A percentile compares a stretch with the other conserved stretches of the same genome.
Evolutionary conservation across 139 green algal genomes (phyloP).

Genomic region (Cymbomonas tetramitiformis): DNA sequence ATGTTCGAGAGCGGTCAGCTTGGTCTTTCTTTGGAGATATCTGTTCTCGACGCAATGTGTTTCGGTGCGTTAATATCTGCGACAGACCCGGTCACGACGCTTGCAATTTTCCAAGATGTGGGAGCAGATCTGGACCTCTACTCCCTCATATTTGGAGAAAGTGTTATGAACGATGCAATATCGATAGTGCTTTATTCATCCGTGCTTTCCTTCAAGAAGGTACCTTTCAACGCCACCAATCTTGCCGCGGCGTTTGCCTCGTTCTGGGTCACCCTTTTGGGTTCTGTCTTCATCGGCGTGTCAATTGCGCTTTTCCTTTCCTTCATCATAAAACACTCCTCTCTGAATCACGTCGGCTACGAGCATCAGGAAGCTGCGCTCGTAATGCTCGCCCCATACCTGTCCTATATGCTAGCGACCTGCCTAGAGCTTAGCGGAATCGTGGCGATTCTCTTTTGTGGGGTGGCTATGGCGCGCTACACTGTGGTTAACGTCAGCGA

Average conservation of each 20-base stretch:
- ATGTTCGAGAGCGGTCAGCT: constrained; percentile 43
- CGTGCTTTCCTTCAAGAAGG: constrained; percentile 28
- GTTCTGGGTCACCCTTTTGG: constrained; percentile 33
- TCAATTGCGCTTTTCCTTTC: too few relatives aligned
- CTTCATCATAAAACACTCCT: too few relatives aligned
- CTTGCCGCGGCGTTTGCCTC: constrained; percentile 12
- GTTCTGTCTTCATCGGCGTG: constrained; percentile 44
- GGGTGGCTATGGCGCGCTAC: constrained; percentile 62
- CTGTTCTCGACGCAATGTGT: constrained; percentile 20
- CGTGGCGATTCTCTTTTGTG: constrained; percentile 61
- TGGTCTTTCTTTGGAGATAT: constrained; percentile 21
- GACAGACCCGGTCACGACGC: constrained; percentile 54
- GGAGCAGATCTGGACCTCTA: constrained; percentile 46
- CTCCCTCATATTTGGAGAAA: constrained; percentile 66
- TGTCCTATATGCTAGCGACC: constrained; percentile 58
- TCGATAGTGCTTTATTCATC: constrained; percentile 58
- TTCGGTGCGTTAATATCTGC: constrained; percentile 47
- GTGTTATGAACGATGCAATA: constrained; percentile 66
- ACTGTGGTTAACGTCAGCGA: constrained; percentile 43
- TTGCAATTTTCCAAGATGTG: constrained; percentile 28
- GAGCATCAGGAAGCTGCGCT: constrained; percentile 28
- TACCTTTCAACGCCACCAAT: background rate
- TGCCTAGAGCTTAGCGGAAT: constrained; percentile 45
- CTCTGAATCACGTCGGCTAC: background rate
- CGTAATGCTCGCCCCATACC: constrained; percentile 41